A percentile compares a stretch with the other conserved stretches of the same genome.
These are phyloP conservation scores for Chaetomium olivaceum DNA, from an alignment of 2,329 filamentous ascomycete genomes.

Conservation along the genomic window DNA sequence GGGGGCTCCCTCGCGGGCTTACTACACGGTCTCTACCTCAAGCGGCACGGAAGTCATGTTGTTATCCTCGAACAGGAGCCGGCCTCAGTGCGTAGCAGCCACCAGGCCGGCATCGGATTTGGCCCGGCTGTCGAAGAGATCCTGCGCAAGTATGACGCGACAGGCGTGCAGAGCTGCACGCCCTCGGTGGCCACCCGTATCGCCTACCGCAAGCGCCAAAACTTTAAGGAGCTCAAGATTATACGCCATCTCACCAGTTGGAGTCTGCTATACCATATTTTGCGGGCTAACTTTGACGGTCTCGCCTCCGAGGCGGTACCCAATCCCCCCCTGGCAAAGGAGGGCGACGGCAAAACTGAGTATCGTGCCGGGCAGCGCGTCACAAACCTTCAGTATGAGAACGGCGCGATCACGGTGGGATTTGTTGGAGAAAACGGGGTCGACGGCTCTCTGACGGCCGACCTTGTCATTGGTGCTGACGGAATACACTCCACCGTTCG, in stretches of 20 bases:
- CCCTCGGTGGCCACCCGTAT: slow-evolving; percentile 18
- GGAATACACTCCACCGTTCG: slow-evolving; percentile 39
- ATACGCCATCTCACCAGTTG: slow-evolving; percentile 44
- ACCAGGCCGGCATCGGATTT: slow-evolving; percentile 44
- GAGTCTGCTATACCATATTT: slow-evolving; percentile 44
- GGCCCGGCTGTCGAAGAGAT: slow-evolving; percentile 39
- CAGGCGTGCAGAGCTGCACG: slow-evolving; percentile 30
- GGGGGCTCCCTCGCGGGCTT: slow-evolving; percentile 42
- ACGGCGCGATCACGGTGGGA: slow-evolving; percentile 25
- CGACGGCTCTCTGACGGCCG: slow-evolving; percentile 38
- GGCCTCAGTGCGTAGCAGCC: slow-evolving; percentile 39
- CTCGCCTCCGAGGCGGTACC: slow-evolving; percentile 31
- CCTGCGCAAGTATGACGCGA: slow-evolving; percentile 39
- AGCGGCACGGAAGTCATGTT: slow-evolving; percentile 39
- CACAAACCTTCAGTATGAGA: slow-evolving; percentile 23
- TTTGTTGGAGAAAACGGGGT: slow-evolving; percentile 32
- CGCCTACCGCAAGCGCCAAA: slow-evolving; percentile 22
- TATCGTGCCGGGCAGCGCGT: slow-evolving; percentile 33
- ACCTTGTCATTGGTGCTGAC: slow-evolving; percentile 38
- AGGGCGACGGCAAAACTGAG: slow-evolving; percentile 28
- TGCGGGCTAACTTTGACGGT: slow-evolving; percentile 45
- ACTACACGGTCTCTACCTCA: slow-evolving; percentile 38
- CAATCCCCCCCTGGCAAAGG: slow-evolving; percentile 24
- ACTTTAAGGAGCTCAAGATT: slow-evolving; percentile 24
- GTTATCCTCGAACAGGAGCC: slow-evolving; percentile 44